Base-by-base conservation (phyloP, 176 grass and related monocot genomes). In the Sorghum bicolor region DNA sequence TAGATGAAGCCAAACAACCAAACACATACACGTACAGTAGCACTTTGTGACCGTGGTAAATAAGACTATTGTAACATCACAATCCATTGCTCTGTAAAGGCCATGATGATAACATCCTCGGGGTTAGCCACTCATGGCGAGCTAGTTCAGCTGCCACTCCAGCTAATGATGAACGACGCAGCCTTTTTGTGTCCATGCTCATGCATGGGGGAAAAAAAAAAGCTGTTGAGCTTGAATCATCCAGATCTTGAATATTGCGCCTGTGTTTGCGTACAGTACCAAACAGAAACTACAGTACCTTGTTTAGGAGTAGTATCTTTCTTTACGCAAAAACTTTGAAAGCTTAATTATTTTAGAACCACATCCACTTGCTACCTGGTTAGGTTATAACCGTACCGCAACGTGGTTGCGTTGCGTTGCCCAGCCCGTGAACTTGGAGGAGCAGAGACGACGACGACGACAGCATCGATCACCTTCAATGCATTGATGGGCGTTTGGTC, bases 211-310 rank as follows among this genome's bases (percentile, higher is more conserved):
- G 7, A 55, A 55, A 32, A 32, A 3, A 32, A 34, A 34, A 62
- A 32, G 8, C 70, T 36, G 62, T 10, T 78, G 26, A 34, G 78
- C 30, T 13, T 45, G 64, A 76, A 82, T 82, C 78, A 82, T 87
- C 61, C 15, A 87, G 63, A 82, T 69, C 71, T 87, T 82, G 79
- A 87, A 87, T 76, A 28, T 17, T 17, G 48, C 43, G 48, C 48
- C 48, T 17, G 17, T 53, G 17, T 53, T 53, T 53, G 48, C 48
- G 47, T 50, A 50, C 47, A 50, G 47, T 33, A n/a, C n/a, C n/a
- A n/a, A n/a, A n/a, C n/a, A n/a, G n/a, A n/a, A n/a, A n/a, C n/a
- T n/a, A n/a, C n/a, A n/a, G n/a, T n/a, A n/a, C n/a, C n/a, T n/a
- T n/a, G n/a, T n/a, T n/a, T n/a, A 50, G 47, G 17, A 50, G 16